Evolutionary conservation across 805 yeast genomes (phyloP).

Genomic region (Ogataea degrootiae): DNA sequence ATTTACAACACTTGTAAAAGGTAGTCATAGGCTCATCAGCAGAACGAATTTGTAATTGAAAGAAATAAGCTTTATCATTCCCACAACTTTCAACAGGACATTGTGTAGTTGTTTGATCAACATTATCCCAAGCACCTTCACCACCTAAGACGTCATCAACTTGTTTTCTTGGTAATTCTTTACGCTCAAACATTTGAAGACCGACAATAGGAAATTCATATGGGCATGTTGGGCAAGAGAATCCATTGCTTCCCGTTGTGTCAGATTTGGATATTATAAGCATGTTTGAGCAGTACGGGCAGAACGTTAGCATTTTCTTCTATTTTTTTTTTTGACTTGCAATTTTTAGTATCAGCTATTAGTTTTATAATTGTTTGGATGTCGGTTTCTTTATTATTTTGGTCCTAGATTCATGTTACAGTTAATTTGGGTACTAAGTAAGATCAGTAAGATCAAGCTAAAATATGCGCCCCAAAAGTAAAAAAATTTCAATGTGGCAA

Average conservation of each 20-base stretch:
- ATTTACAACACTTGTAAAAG: constrained; percentile 88
- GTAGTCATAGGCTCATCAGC: constrained; percentile 99
- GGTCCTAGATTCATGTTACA: too few species aligned
- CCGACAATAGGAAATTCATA: constrained; percentile 88
- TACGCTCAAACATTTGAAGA: constrained; percentile 79
- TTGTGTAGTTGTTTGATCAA: constrained; percentile 89
- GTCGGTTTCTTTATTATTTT: too few species aligned
- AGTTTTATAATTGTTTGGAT: neutral
- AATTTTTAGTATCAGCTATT: neutral
- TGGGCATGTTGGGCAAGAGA: constrained; percentile 92
- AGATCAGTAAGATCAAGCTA: too few species aligned
- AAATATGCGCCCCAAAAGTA: too few species aligned
- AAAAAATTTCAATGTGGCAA: too few species aligned
- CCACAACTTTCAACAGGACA: constrained; percentile 89
- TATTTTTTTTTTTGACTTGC: neutral
- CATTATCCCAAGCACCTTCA: constrained; percentile 98
- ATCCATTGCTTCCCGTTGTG: constrained; percentile 48
- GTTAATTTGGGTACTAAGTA: too few species aligned
- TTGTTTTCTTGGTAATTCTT: constrained; percentile 75
- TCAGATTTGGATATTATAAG: constrained; percentile 64
- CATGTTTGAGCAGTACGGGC: constrained; percentile 94
- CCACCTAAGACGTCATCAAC: constrained; percentile 97
- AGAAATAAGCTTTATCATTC: constrained; percentile 88
- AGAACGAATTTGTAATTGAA: constrained; percentile 92
- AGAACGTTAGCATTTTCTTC: constrained; percentile 74